Percentiles rank a stretch among this genome's conserved stretches.
Conservation (phyloP, 495 filamentous ascomycete species). For the Aspergillus avenaceus region DNA sequence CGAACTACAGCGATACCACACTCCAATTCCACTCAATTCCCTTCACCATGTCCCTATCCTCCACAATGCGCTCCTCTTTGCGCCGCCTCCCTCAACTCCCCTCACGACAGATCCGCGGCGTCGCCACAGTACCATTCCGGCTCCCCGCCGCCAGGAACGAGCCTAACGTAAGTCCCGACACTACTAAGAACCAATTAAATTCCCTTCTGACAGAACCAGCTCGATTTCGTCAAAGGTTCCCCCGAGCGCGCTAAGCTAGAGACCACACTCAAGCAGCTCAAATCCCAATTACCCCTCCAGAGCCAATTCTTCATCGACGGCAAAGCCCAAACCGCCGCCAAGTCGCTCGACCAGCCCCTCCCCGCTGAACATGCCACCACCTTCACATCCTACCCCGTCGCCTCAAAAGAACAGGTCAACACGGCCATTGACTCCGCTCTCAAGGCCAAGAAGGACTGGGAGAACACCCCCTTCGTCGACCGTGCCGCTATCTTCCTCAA, state of each 20-base stretch:
- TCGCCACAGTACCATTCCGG: slow-evolving; percentile 30
- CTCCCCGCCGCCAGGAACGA: slow-evolving; percentile 35
- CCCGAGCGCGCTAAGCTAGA: slow-evolving; percentile 62
- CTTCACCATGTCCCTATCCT: no score
- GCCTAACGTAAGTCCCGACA: slow-evolving; percentile 25
- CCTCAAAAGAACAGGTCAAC: slow-evolving; percentile 62
- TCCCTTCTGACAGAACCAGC: slow-evolving; percentile 48
- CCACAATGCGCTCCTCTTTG: no score
- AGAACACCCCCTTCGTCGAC: slow-evolving; percentile 78
- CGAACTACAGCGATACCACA: no score
- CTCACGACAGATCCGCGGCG: no score
- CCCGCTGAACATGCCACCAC: slow-evolving; percentile 63
- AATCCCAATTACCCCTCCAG: slow-evolving; percentile 39
- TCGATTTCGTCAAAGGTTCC: slow-evolving; percentile 72
- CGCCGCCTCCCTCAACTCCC: no score
- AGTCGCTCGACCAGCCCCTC: slow-evolving; percentile 55
- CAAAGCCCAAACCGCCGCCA: slow-evolving; percentile 39
- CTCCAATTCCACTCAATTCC: no score
- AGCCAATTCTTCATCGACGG: slow-evolving; percentile 51
- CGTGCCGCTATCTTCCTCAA: slow-evolving; percentile 90
- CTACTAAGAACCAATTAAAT: background rate
- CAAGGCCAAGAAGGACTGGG: slow-evolving; percentile 77
- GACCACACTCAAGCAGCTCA: slow-evolving; percentile 56
- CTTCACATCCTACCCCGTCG: slow-evolving; percentile 55
- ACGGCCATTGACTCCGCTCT: slow-evolving; percentile 77